Conservation (phyloP, 2,329 filamentous ascomycete genomes). For the Fusarium sp. region DNA sequence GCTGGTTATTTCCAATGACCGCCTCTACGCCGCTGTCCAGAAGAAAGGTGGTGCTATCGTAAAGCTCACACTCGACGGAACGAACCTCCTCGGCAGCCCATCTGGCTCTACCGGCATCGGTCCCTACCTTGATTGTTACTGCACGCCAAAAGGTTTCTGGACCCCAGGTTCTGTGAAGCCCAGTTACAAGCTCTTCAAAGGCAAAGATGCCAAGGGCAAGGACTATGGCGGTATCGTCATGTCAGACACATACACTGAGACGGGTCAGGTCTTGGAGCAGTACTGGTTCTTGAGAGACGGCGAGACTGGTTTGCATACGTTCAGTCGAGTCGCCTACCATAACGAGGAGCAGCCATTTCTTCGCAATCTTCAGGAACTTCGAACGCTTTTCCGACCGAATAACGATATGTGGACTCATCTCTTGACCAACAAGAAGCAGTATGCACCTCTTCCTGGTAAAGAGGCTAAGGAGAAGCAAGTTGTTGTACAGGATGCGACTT, state of each 20-base stretch:
- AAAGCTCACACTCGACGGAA: slow-evolving; percentile 51
- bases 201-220: slow-evolving; percentile 59
- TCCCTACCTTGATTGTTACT: slow-evolving; percentile 73
- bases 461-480: slow-evolving; percentile 53
- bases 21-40: slow-evolving; percentile 51
- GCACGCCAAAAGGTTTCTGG: slow-evolving; percentile 67
- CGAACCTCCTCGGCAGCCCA: slow-evolving; percentile 61
- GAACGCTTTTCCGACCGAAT: slow-evolving; percentile 70
- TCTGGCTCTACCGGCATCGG: slow-evolving; percentile 58
- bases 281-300: slow-evolving; percentile 73
- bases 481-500: slow-evolving; percentile 72
- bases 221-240: slow-evolving; percentile 69
- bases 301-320: slow-evolving; percentile 71
- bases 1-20: slow-evolving; percentile 53
- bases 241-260: slow-evolving; percentile 67
- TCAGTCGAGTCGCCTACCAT: slow-evolving; percentile 69
- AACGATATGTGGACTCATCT: slow-evolving; percentile 71
- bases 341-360: slow-evolving; percentile 67
- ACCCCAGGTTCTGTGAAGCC: slow-evolving; percentile 64
- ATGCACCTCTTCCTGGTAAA: slow-evolving; percentile 58
- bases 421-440: slow-evolving; percentile 65
- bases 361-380: slow-evolving; percentile 69
- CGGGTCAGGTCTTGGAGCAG: slow-evolving; percentile 69
- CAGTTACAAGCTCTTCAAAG: slow-evolving; percentile 58
- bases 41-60: slow-evolving; percentile 53